A percentile compares a stretch with the other conserved stretches of the same genome.
phyloP scores from a whole-genome alignment of 2,329 filamentous ascomycete genomes.

The Pseudocercospora cruenta region DNA sequence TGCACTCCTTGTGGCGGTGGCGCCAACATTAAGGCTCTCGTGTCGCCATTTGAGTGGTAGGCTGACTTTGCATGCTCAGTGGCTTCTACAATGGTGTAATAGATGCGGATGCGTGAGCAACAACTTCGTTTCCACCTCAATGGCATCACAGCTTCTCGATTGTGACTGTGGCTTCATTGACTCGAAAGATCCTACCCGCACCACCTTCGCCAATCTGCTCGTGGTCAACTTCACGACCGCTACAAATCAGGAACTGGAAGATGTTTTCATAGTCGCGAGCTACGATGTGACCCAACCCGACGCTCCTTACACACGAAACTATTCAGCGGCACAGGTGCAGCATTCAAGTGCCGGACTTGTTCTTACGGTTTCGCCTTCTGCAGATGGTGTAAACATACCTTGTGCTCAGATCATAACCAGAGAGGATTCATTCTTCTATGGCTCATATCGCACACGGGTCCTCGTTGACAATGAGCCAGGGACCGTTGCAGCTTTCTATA shows the following conservation, averaged over 20 bases:
- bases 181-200: background rate
- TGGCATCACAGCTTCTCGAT: conserved; percentile 6
- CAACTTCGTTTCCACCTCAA: background rate
- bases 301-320: conserved; percentile 1
- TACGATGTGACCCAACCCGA: background rate
- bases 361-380: conserved; percentile 3
- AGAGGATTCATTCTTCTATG: background rate
- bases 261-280: conserved; percentile 4
- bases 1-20: too few species aligned
- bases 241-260: background rate
- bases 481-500: conserved; percentile 9
- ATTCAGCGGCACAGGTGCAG: background rate
- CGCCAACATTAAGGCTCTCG: too few species aligned
- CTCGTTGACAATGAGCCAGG: background rate
- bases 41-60: too few species aligned
- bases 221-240: conserved; percentile 5
- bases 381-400: background rate
- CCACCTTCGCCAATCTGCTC: conserved; percentile 7
- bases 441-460: conserved; percentile 2
- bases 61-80: too few species aligned
- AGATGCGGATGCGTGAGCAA: background rate
- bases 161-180: conserved; percentile 17
- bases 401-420: background rate
- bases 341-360: background rate
- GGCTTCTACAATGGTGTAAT: background rate